phyloP scores from a whole-genome alignment of 2,329 filamentous ascomycete species.

The Colletotrichum scovillei region DNA sequence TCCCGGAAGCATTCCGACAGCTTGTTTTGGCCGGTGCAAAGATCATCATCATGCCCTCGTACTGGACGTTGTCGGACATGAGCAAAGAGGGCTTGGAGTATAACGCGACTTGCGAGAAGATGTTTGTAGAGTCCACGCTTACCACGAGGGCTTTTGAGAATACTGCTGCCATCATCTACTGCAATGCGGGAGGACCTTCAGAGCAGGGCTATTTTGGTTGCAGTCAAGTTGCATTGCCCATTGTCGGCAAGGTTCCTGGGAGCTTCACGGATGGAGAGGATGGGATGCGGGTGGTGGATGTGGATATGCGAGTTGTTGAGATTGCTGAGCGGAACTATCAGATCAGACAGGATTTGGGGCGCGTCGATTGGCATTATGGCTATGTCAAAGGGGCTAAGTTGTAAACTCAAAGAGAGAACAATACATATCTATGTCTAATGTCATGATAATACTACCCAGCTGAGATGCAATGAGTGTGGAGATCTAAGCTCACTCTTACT shows the following conservation, averaged over 20 bases:
- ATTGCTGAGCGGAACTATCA: conserved; percentile 70
- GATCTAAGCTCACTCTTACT: too few species aligned
- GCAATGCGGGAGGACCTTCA: conserved; percentile 64
- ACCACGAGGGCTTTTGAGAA: conserved; percentile 67
- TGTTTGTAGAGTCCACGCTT: conserved; percentile 64
- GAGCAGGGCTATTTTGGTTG: conserved; percentile 61
- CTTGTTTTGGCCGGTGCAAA: conserved; percentile 66
- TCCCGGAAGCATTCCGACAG: conserved; percentile 69
- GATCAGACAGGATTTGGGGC: conserved; percentile 46
- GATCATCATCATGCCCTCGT: conserved; percentile 68
- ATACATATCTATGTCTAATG: too few species aligned
- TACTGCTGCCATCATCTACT: conserved; percentile 67
- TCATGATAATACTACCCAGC: too few species aligned
- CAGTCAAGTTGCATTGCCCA: conserved; percentile 66
- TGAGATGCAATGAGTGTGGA: too few species aligned
- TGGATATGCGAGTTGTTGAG: conserved; percentile 63
- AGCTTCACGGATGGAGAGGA: conserved; percentile 60
- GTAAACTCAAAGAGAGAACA: background rate
- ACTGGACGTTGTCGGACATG: conserved; percentile 48
- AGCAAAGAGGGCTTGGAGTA: conserved; percentile 51
- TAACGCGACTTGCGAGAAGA: conserved; percentile 61
- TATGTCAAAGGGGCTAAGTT: conserved; percentile 15
- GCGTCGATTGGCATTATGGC: conserved; percentile 58
- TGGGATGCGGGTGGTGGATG: conserved; percentile 58
- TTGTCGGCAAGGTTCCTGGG: conserved; percentile 61